Conservation (phyloP, 2,329 filamentous ascomycete species). For the Colletotrichum sp. region DNA sequence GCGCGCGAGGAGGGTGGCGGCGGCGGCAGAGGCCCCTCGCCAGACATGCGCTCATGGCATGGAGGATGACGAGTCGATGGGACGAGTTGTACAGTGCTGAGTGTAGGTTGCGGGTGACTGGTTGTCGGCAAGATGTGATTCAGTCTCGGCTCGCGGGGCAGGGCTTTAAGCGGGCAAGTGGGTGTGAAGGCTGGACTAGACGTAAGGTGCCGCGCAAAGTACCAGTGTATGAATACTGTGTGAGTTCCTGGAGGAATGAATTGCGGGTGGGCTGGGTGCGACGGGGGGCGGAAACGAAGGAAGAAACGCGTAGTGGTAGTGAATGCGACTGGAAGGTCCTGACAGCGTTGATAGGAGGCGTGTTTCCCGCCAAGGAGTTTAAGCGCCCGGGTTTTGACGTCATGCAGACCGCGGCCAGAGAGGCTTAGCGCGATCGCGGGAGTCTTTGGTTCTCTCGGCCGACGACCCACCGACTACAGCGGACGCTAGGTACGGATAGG, state of each 20-base stretch:
- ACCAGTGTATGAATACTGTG: neutral
- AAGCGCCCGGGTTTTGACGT: constrained; percentile 21
- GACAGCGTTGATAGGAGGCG: neutral
- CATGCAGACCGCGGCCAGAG: constrained; percentile 1
- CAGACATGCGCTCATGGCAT: constrained; percentile 20
- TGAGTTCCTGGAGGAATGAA: neutral
- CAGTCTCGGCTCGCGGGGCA: neutral
- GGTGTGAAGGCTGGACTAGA: neutral
- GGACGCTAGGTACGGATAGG: too few relatives aligned
- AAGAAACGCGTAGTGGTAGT: constrained; percentile 6
- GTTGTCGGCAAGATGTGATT: neutral
- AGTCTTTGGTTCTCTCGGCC: neutral
- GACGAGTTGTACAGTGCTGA: neutral
- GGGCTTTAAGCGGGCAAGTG: neutral
- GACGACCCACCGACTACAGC: neutral
- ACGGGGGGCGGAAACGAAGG: neutral
- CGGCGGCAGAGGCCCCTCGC: neutral
- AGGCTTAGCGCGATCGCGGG: constrained; percentile 10
- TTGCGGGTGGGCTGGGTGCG: neutral
- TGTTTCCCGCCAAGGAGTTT: constrained; percentile 12
- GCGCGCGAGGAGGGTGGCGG: constrained; percentile 1
- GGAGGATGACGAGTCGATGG: neutral
- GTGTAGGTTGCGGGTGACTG: neutral
- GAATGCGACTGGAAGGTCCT: neutral
- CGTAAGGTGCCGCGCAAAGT: neutral